Conservation (phyloP, 2,329 filamentous ascomycete species). For the Myrmaecium sp. region DNA sequence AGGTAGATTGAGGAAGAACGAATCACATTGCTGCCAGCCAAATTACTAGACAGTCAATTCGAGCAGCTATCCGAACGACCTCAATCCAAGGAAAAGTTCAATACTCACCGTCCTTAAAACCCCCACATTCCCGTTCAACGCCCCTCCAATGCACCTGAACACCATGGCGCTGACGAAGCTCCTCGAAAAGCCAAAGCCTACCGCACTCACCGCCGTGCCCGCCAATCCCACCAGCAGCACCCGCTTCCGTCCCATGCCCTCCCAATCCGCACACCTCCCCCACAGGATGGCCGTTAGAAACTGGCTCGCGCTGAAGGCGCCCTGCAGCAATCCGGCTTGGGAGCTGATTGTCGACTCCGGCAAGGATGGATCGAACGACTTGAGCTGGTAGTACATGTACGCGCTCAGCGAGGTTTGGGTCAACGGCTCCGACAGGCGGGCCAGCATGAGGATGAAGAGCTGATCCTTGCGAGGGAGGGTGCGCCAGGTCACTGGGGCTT, state of each 20-base stretch:
- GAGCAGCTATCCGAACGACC: too few relatives aligned
- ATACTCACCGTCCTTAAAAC: constrained; percentile 45
- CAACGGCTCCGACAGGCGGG: constrained; percentile 65
- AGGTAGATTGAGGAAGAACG: too few relatives aligned
- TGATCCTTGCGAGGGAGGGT: constrained; percentile 63
- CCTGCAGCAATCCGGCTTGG: constrained; percentile 63
- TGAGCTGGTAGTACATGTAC: constrained; percentile 82
- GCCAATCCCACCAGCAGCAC: constrained; percentile 61
- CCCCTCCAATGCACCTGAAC: constrained; percentile 50
- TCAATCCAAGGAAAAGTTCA: not conserved
- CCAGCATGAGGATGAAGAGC: constrained; percentile 58
- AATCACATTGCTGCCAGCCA: not conserved
- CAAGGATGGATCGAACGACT: constrained; percentile 48
- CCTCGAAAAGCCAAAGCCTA: constrained; percentile 53
- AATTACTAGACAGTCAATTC: too few relatives aligned
- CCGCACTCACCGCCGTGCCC: constrained; percentile 47
- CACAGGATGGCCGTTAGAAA: constrained; percentile 71
- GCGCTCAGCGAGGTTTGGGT: constrained; percentile 46
- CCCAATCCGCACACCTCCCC: constrained; percentile 54
- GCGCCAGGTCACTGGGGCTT: constrained; percentile 46
- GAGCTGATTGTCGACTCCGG: constrained; percentile 49
- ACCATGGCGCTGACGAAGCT: constrained; percentile 45
- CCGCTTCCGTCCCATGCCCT: constrained; percentile 49
- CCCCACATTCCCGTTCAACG: constrained; percentile 55
- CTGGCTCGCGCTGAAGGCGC: constrained; percentile 66